Base-by-base conservation (phyloP, 2,329 filamentous ascomycete species). In the Tolypocladium tundrense region DNA sequence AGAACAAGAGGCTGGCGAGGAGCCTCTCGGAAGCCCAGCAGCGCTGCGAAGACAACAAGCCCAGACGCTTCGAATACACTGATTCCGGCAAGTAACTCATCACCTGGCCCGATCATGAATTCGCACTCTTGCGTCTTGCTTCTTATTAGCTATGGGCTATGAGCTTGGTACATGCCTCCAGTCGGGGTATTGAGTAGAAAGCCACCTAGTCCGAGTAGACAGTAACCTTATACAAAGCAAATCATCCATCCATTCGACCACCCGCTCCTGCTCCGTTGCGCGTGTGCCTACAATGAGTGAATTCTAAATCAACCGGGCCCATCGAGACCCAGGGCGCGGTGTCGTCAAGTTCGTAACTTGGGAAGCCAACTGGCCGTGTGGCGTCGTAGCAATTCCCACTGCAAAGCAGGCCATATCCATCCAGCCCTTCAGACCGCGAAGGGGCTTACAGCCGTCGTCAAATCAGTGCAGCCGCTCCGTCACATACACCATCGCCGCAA, bases 401-500 rank as follows among this genome's bases (percentile, higher is more conserved):
- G 48, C 48, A 35, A 37, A 21, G n/a, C 27, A 33, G 8, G n/a
- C 11, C 45, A n/a, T 14, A 10, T 14, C 16, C 31, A 52, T 35
- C 48, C 11, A 37, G 11, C 39, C 14, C 39, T 10, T 37, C 35
- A 14, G 10, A 14, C 11, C 35, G 35, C 8, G 39, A 16, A 3
- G 37, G 37, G 37, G 39, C 39, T 21, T 42, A 19, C 19, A 21
- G n/a, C 19, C 7, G 27, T 31, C 48, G 9, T n/a, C 10, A 37
- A 7, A n/a, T 53, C 50, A 77, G 65, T 86, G 83, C 55, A 87
- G 68, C 60, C 81, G 81, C 69, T 89, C 85, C 65, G 82, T 82
- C 64, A 90, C 72, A 60, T 86, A 82, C 4, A 90, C 81, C 51
- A 86, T 77, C 1, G 87, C 83, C 13, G 84, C 82, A 72, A 87